Evolutionary conservation across 2,329 filamentous ascomycete genomes (phyloP), one percentile per base, ranked within the genome.

Genomic region (Hawksworthiomyces lignivorus): DNA sequence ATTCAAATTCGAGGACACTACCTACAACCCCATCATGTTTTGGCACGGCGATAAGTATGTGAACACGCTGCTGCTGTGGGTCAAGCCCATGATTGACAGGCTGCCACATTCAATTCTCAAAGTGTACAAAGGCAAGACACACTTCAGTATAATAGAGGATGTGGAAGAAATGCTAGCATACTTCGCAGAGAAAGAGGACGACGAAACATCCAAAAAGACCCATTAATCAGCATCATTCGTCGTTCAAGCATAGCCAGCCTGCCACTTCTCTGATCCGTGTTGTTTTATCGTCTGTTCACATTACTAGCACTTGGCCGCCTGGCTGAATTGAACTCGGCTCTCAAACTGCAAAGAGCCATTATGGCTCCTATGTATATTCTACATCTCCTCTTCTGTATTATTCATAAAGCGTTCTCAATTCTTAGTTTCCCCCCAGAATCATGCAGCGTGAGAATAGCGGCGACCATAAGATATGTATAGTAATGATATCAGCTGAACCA

Each of bases 1-100:
- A 1, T 61, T 62, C 36, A 32, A 39, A 0, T 49, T 60, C 19
- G 54, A 58, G 18, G 53, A 57, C 17, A 48, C 62, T 3, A 29
- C 45, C 6, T 56, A 50, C 31, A 48, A 51, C 7, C 42, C 46
- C 5, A 41, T 64, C 26, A 43, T 49, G 18, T 55, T 59, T 6
- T 63, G 60, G 56, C 58, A 64, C 36, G 61, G 62, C 2, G 47
- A 43, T 2, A 46, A 54, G 15, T 61, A 63, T 22, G 39, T 19
- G 10, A 59, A 63, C 29, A 53, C 55, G 2, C 61, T 60, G 2
- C 52, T 62, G 9, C 43, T 41, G 17, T 56, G 58, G 52, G 54
- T 62, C 5, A 53, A 60, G n/a, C 63, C 60, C 38, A 56, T 66
- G 53, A 58, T 60, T 1, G 51, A 61, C 20, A 50, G 51, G 11